phyloP scores from a whole-genome alignment of 805 yeast genomes.

The Wickerhamomyces ciferrii region DNA sequence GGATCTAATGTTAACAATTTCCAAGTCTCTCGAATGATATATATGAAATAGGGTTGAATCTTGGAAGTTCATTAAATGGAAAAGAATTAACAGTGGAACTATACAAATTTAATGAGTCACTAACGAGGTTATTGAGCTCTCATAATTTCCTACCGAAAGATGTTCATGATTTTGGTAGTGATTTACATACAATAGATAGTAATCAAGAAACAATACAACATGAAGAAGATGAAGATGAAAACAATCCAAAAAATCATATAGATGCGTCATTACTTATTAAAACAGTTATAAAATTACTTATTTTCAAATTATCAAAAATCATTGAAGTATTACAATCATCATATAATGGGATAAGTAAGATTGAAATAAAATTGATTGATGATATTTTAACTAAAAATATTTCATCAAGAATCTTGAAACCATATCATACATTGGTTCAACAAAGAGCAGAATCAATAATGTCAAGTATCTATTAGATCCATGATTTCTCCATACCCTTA shows the following conservation, averaged over 20 bases:
- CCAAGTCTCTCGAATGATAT: constrained; percentile 7
- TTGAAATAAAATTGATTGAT: constrained; percentile 14
- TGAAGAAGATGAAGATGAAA: neutral
- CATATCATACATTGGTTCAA: constrained; percentile 14
- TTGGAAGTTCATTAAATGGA: constrained; percentile 5
- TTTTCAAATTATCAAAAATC: constrained; percentile 10
- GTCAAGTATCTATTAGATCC: neutral
- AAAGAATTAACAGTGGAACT: constrained; percentile 13
- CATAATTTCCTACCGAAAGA: constrained; percentile 1
- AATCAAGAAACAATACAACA: neutral
- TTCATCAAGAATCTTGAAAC: constrained; percentile 11
- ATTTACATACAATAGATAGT: neutral
- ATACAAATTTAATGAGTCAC: constrained; percentile 21
- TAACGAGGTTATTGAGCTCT: constrained; percentile 15
- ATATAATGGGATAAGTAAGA: neutral
- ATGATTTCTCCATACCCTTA: no score
- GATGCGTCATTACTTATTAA: constrained; percentile 14
- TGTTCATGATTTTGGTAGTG: neutral
- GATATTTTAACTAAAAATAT: constrained; percentile 17
- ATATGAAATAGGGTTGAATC: constrained; percentile 9
- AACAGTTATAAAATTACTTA: constrained; percentile 12
- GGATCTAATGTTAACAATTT: neutral
- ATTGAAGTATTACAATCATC: constrained; percentile 2
- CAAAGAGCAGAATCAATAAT: neutral
- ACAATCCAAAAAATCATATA: neutral